Percentiles rank a stretch among this genome's conserved stretches.
These are phyloP conservation scores for Haematococcus sp. DNA, from an alignment of 139 green algal genomes.

Conservation along the genomic window DNA sequence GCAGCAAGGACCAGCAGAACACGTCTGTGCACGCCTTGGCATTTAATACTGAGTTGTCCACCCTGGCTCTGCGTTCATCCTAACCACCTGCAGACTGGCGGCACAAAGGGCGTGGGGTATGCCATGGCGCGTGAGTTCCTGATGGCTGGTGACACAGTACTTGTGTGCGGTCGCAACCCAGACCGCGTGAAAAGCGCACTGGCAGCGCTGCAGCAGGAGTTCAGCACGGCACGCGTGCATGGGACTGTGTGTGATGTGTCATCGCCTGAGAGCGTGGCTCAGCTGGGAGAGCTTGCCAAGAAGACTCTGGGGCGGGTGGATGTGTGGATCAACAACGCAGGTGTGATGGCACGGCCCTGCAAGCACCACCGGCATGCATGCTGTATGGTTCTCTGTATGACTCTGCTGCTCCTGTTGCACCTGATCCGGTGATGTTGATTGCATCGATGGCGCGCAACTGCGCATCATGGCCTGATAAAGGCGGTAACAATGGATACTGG, in stretches of 20 bases:
- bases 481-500: too few species aligned
- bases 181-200: constrained; percentile 18
- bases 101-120: constrained; percentile 42
- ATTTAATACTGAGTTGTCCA: too few species aligned
- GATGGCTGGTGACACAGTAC: constrained; percentile 49
- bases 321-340: constrained; percentile 68
- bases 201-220: constrained; percentile 18
- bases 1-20: too few species aligned
- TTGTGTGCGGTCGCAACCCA: constrained; percentile 39
- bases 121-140: constrained; percentile 64
- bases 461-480: too few species aligned
- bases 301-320: constrained; percentile 44
- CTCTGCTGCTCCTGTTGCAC: too few species aligned
- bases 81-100: not conserved
- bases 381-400: too few species aligned
- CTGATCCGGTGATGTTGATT: too few species aligned
- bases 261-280: constrained; percentile 31
- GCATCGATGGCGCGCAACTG: too few species aligned
- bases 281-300: constrained; percentile 34
- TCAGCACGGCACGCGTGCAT: not conserved
- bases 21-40: too few species aligned
- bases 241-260: constrained; percentile 36
- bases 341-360: not conserved
- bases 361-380: too few species aligned
- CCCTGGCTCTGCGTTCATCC: too few species aligned